Percentiles rank a stretch among this genome's conserved stretches.
phyloP scores from a whole-genome alignment of 2,329 filamentous ascomycete genomes.

The Aspergillus spinulosporus region DNA sequence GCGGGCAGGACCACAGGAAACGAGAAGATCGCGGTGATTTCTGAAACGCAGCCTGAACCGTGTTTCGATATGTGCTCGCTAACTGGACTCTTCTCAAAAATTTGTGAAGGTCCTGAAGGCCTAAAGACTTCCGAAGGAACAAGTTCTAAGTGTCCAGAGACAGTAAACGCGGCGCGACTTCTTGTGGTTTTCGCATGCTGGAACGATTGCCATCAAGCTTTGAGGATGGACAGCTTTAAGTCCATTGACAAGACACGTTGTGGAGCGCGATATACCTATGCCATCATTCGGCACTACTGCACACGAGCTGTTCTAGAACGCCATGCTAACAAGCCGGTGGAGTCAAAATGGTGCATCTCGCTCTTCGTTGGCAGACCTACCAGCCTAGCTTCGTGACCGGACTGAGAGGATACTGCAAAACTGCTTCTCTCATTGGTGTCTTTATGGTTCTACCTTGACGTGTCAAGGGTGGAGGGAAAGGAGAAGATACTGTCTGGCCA shows the following conservation, averaged over 20 bases:
- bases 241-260: not conserved
- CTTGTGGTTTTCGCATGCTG: not conserved
- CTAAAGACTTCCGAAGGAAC: not conserved
- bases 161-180: not conserved
- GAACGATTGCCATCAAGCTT: not conserved
- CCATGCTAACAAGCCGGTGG: slow-evolving; percentile 1
- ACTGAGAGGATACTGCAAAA: not conserved
- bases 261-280: not conserved
- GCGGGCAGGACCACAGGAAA: not conserved
- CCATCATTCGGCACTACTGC: not conserved
- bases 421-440: not conserved
- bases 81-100: not conserved
- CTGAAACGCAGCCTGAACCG: not conserved
- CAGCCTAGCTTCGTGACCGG: not conserved
- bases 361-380: not conserved
- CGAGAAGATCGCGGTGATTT: not conserved
- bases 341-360: not conserved
- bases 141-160: not conserved
- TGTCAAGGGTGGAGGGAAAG: not conserved
- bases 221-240: not conserved
- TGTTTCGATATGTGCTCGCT: not conserved
- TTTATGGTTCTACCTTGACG: not conserved
- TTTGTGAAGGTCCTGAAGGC: not conserved
- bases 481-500: not conserved
- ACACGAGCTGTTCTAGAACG: slow-evolving; percentile 2